These are phyloP conservation scores for Cadophora sp. DNA, from an alignment of 2,329 filamentous ascomycete genomes.

Conservation along the genomic window DNA sequence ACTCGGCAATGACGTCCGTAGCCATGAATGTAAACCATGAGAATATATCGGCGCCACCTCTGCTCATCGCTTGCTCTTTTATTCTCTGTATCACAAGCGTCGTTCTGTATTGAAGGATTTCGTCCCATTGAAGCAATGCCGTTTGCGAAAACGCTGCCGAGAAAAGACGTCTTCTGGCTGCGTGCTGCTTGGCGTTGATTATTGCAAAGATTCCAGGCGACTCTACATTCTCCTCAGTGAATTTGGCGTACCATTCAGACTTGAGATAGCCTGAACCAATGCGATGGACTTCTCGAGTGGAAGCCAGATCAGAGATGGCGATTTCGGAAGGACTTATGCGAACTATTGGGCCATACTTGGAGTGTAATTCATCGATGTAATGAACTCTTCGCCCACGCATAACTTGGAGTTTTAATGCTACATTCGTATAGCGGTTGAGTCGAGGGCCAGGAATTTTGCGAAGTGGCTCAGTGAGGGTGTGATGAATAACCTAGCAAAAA, in stretches of 20 bases:
- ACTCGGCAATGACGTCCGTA: conserved; percentile 2
- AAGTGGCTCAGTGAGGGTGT: conserved; percentile 12
- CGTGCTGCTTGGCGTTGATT: conserved; percentile 48
- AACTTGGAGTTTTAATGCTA: conserved; percentile 18
- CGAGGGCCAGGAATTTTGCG: conserved; percentile 22
- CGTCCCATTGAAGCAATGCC: conserved; percentile 9
- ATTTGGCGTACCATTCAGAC: conserved; percentile 42
- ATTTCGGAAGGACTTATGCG: conserved; percentile 47
- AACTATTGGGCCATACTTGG: conserved; percentile 22
- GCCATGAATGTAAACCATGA: conserved; percentile 10
- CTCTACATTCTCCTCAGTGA: conserved; percentile 11
- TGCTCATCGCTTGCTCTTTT: background rate
- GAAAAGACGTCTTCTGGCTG: conserved; percentile 50
- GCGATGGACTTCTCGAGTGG: conserved; percentile 45
- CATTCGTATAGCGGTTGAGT: conserved; percentile 22
- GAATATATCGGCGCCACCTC: conserved; percentile 2
- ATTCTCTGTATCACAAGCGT: background rate
- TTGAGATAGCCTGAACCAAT: conserved; percentile 46
- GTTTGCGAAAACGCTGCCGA: conserved; percentile 41
- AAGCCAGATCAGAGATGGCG: conserved; percentile 48
- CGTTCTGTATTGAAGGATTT: background rate
- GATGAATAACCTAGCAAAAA: background rate
- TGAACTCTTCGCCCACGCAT: conserved; percentile 26
- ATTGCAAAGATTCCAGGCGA: conserved; percentile 49
- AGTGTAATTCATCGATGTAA: conserved; percentile 28